Base-by-base conservation (phyloP, 2,329 filamentous ascomycete genomes). In the Verticillium nonalfalfae region DNA sequence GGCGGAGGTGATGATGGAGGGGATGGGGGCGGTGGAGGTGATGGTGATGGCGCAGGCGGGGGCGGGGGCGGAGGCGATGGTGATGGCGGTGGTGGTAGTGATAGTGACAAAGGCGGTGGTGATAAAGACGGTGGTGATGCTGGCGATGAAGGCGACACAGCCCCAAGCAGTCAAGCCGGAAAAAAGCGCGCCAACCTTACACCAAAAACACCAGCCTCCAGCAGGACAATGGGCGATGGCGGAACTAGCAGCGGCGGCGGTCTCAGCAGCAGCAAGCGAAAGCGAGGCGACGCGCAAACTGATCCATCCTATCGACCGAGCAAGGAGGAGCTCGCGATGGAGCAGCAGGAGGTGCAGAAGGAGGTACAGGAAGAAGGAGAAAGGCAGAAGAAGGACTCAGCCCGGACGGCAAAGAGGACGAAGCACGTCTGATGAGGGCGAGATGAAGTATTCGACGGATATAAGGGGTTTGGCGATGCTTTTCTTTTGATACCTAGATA, bases 1-100 rank as follows among this genome's bases (percentile, higher is more conserved):
- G 70, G 71, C 21, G 63, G 65, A 4, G 65, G 58, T 18, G 63
- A 62, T 1, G 68, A 72, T 14, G 73, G 67, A 15, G 70, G 73
- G 56, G 70, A 45, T 10, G 55, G 35, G 26, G 38, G n/a, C 68
- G 71, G 66, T 62, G 66, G 63, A 57, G 60, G 39, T 34, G 67
- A 59, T 35, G 57, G 36, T 7, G 58, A n/a, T 2, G 57, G 35
- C n/a, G n/a, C n/a, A n/a, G 71, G 66, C 62, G 66, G 63, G 57
- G 60, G 39, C 33, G 67, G 59, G 34, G 57, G 36, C 7, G 58
- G 14, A 1, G 57, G 35, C 10, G 56, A 56, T 1, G 40, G 38
- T 35, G 57, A 31, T 5, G n/a, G n/a, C n/a, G n/a, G n/a, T n/a
- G n/a, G n/a, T n/a, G n/a, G n/a, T n/a, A n/a, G n/a, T n/a, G n/a